Evolutionary conservation across 2,329 filamentous ascomycete genomes (phyloP).

Genomic region (Botryotinia convoluta): DNA sequence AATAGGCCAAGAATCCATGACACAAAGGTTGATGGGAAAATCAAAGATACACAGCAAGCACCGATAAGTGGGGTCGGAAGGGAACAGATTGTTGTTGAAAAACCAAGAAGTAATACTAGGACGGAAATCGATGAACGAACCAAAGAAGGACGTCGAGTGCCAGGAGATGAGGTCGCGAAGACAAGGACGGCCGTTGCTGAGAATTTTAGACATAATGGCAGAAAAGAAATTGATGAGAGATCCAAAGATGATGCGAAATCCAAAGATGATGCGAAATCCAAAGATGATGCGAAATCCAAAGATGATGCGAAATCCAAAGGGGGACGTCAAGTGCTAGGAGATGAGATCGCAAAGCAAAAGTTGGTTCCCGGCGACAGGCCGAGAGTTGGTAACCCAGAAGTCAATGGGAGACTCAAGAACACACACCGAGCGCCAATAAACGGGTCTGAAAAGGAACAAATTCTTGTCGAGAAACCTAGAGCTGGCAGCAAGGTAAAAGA

Average conservation of each 20-base stretch:
- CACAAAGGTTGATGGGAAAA: background rate
- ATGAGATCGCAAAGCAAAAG: background rate
- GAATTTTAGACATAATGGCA: background rate
- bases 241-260: background rate
- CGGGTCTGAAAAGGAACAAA: background rate
- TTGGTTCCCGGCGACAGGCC: background rate
- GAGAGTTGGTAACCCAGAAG: background rate
- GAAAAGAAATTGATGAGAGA: background rate
- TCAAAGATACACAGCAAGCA: background rate
- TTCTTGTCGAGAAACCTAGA: too few species aligned
- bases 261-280: background rate
- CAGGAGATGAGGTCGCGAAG: background rate
- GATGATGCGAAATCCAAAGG: background rate
- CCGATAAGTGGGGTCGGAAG: background rate
- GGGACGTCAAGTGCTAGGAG: background rate
- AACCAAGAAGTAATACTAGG: background rate
- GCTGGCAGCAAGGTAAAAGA: background rate
- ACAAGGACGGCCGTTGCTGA: background rate
- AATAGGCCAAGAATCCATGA: background rate
- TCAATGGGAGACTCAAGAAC: background rate
- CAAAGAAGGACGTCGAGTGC: background rate
- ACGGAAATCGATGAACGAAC: background rate
- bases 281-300: background rate
- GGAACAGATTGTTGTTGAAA: background rate
- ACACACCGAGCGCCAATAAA: background rate